Conservation (phyloP, 1,139 yeast genomes). For the Diutina neorugosa region DNA sequence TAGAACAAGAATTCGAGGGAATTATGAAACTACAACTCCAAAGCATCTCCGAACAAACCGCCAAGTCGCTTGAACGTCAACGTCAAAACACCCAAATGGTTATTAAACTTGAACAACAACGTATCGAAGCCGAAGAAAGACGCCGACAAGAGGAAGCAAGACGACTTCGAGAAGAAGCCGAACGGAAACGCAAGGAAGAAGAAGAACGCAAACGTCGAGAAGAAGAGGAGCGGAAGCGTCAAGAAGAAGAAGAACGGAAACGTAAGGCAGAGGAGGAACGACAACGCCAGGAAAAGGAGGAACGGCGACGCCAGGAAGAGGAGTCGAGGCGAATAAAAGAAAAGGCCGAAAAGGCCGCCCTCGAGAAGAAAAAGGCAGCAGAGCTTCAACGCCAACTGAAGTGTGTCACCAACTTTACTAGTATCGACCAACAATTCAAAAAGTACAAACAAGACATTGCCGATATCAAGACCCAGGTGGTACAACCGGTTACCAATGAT, state of each 20-base stretch:
- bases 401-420: conserved; percentile 20
- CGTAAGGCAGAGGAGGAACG: conserved; percentile 7
- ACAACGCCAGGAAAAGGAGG: conserved; percentile 7
- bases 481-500: conserved; percentile 30
- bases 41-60: not conserved
- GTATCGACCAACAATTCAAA: conserved; percentile 35
- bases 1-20: not conserved
- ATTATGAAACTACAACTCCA: not conserved
- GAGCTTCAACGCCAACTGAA: conserved; percentile 4
- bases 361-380: conserved; percentile 6
- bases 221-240: conserved; percentile 6
- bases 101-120: conserved; percentile 6
- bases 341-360: conserved; percentile 6
- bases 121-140: conserved; percentile 8
- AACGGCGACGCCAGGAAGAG: conserved; percentile 6
- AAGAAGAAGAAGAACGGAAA: conserved; percentile 8
- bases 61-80: not conserved
- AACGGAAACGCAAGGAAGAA: conserved; percentile 10
- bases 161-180: conserved; percentile 7
- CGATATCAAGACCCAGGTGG: conserved; percentile 48
- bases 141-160: conserved; percentile 7
- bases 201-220: conserved; percentile 7
- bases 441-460: conserved; percentile 43
- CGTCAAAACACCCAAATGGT: not conserved
- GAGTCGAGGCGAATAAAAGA: conserved; percentile 8